Base-by-base conservation (phyloP, 441 rosid species). In the Codiaeum variegatum region DNA sequence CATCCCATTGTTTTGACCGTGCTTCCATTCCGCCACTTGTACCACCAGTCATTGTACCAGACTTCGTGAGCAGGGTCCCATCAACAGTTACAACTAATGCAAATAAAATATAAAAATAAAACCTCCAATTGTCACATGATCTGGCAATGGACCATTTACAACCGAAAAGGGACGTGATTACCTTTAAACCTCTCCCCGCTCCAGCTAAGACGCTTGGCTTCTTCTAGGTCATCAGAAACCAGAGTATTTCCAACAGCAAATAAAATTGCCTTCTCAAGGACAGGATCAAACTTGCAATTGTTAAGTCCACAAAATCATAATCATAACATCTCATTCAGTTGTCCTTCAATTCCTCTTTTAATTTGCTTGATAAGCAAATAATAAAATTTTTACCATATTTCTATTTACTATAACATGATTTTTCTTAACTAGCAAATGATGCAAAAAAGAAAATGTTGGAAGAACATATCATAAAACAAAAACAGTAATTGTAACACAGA, bases 21-120 rank as follows among this genome's bases (percentile, higher is more conserved):
- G 97, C 97, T 86, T 96, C 99, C 97, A 96, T 93, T 78, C 97
- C 98, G 75, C 99, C 97, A 79, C 90, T 93, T 66, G 98, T 91
- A 78, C 99, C 99, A 82, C 99, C 99, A 82, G 98, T 96, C 99
- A 96, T 96, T 73, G 98, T 96, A 75, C 99, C 98, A 75, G 99
- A 80, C 87, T 89, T 96, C 44, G 99, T 85, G 54, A 96, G 97
- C 52, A 96, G 78, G 75, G 87, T 89, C 75, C 99, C 99, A 82
- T 96, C 99, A 83, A 89, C 88, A 74, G 98, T 96, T 69, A 96
- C 99, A 87, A 93, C 99, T 95, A 83, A 73, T 58, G 77, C 71
- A 76, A 73, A 42, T 52, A 75, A 32, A 77, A 21, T 19, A 23
- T 60, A 26, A 40, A 19, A 3, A 19, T 56, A 12, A 9, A 54